Percentiles rank a stretch among this genome's conserved stretches.
phyloP scores from a whole-genome alignment of 1,284 basidiomycete species.

The Irpex sp. region DNA sequence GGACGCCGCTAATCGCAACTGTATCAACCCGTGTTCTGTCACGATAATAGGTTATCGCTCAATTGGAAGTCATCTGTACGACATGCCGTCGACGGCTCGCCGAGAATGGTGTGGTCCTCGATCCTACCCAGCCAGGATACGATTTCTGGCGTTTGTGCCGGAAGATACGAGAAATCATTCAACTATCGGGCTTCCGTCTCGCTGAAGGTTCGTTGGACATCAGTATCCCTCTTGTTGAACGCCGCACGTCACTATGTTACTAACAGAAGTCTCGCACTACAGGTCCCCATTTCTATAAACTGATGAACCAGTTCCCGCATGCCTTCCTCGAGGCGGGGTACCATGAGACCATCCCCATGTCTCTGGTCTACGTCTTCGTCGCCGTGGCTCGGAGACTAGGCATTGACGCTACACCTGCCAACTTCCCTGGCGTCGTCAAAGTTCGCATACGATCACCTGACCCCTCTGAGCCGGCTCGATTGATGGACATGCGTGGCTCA shows the following conservation, averaged over 20 bases:
- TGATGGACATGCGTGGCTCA: conserved; percentile 30
- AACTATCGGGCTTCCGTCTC: conserved; percentile 18
- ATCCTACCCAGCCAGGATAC: conserved; percentile 15
- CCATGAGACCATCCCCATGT: conserved; percentile 53
- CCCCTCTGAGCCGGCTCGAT: conserved; percentile 15
- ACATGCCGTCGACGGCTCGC: conserved; percentile 32
- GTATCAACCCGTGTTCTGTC: not conserved
- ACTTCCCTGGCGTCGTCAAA: conserved; percentile 53
- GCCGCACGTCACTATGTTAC: not conserved
- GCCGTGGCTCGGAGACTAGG: conserved; percentile 48
- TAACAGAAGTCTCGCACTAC: not conserved
- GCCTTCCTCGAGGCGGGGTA: conserved; percentile 43
- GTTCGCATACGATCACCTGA: conserved; percentile 39
- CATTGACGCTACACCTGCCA: conserved; percentile 47
- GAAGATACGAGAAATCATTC: conserved; percentile 18
- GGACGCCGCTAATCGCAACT: not conserved
- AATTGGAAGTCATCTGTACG: conserved; percentile 38
- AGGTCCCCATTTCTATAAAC: conserved; percentile 31
- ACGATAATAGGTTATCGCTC: conserved; percentile 29
- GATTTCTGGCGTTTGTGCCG: conserved; percentile 17
- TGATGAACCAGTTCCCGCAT: conserved; percentile 58
- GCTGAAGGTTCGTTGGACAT: conserved; percentile 14
- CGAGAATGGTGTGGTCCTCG: conserved; percentile 10
- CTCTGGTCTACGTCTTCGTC: conserved; percentile 57
- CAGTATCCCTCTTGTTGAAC: not conserved